Evolutionary conservation across 345 rosid genomes (phyloP).

Genomic region (Eucalyptus sp.): DNA sequence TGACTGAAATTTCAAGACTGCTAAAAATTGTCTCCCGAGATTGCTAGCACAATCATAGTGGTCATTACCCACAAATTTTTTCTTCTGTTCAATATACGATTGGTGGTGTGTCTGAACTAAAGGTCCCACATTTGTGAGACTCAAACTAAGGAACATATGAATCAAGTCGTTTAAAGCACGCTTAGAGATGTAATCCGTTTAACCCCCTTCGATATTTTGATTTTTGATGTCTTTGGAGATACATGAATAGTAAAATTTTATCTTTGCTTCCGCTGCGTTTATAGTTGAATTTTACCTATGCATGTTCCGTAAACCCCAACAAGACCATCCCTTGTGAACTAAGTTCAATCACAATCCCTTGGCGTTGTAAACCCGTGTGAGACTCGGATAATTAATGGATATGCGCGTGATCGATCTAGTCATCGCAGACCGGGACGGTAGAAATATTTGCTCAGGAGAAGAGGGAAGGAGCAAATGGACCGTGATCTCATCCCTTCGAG

Average conservation of each 20-base stretch:
- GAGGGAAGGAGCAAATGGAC: background rate
- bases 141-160: too few relatives aligned
- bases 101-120: accelerated
- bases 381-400: background rate
- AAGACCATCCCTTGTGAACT: background rate
- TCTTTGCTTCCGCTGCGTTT: background rate
- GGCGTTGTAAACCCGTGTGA: background rate
- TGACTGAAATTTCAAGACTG: background rate
- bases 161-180: background rate
- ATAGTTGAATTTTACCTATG: too few relatives aligned
- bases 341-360: background rate
- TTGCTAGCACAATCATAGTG: background rate
- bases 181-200: too few relatives aligned
- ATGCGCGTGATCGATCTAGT: background rate
- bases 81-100: accelerated
- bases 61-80: background rate
- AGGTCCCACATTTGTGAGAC: accelerated
- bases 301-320: background rate
- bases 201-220: too few relatives aligned
- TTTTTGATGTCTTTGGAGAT: accelerated
- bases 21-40: too few relatives aligned
- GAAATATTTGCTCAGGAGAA: background rate
- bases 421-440: background rate
- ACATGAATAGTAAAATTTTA: too few relatives aligned
- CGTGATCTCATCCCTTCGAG: too few relatives aligned